Evolutionary conservation across 441 rosid species (phyloP).

Genomic region (Populus hybrid): DNA sequence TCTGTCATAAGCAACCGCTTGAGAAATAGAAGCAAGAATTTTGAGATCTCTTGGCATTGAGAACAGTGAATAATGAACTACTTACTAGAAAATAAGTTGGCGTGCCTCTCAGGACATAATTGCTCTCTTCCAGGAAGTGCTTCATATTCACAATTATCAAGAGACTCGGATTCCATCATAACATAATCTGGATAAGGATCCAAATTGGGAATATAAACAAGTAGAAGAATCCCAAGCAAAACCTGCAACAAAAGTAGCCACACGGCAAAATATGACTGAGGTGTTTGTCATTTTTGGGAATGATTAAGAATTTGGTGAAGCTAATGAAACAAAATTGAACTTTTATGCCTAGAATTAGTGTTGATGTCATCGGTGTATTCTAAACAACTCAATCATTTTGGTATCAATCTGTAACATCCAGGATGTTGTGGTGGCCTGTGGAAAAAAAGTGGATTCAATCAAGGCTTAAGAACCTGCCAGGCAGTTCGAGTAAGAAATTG

Average conservation of each 20-base stretch:
- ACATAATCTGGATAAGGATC: conserved; percentile 68
- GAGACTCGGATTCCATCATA: conserved; percentile 45
- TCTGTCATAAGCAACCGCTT: not conserved
- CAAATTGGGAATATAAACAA: conserved; percentile 64
- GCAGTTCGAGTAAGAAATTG: not conserved
- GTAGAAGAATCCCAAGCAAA: conserved; percentile 71
- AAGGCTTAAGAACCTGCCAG: not conserved
- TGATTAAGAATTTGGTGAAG: not conserved
- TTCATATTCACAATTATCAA: conserved; percentile 61
- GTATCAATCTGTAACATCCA: not conserved
- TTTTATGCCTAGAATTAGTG: not conserved
- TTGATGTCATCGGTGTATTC: not conserved
- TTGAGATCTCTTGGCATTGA: not conserved
- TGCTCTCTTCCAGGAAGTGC: conserved; percentile 73
- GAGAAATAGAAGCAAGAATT: not conserved
- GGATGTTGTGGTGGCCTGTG: not conserved
- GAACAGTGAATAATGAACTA: conserved; percentile 14
- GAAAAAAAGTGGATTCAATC: not conserved
- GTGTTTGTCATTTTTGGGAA: not conserved
- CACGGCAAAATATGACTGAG: not conserved
- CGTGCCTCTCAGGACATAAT: conserved; percentile 78
- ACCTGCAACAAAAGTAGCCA: conserved; percentile 39
- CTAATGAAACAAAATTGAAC: not conserved
- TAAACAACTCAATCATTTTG: not conserved
- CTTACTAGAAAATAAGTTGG: conserved; percentile 72